Percentiles rank a stretch among this genome's conserved stretches.
These are phyloP conservation scores for Uronychia setigera DNA, from an alignment of 73 alveolate species.

Conservation along the genomic window DNA sequence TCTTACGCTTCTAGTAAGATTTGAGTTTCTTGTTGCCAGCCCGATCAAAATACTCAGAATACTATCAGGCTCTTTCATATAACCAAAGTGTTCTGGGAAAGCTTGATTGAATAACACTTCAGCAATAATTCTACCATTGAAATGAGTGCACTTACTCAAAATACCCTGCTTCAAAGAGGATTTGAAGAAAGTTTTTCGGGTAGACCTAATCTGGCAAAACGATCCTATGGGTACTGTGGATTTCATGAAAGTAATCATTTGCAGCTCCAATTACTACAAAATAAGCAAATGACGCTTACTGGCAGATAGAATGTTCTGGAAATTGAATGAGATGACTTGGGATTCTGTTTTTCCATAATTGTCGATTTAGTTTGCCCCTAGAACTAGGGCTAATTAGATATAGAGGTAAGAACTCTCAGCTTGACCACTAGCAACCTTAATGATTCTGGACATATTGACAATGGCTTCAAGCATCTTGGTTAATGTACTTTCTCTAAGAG, in stretches of 20 bases:
- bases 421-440: background rate
- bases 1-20: background rate
- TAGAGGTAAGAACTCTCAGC: background rate
- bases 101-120: background rate
- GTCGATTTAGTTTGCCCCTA: background rate
- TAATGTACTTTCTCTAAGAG: background rate
- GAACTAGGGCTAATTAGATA: background rate
- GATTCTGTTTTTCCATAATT: background rate
- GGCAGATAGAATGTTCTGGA: background rate
- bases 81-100: background rate
- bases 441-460: background rate
- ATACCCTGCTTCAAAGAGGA: constrained; percentile 22
- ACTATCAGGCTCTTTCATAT: constrained; percentile 10
- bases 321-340: background rate
- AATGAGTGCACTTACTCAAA: background rate
- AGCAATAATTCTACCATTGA: background rate
- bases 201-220: background rate
- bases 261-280: background rate
- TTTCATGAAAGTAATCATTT: background rate
- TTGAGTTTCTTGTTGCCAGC: background rate
- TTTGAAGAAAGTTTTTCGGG: background rate
- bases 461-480: background rate
- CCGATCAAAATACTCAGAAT: constrained; percentile 28
- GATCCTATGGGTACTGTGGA: background rate
- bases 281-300: background rate